phyloP scores from a whole-genome alignment of 768 basidiomycete species.

The Pisolithus orientalis region DNA sequence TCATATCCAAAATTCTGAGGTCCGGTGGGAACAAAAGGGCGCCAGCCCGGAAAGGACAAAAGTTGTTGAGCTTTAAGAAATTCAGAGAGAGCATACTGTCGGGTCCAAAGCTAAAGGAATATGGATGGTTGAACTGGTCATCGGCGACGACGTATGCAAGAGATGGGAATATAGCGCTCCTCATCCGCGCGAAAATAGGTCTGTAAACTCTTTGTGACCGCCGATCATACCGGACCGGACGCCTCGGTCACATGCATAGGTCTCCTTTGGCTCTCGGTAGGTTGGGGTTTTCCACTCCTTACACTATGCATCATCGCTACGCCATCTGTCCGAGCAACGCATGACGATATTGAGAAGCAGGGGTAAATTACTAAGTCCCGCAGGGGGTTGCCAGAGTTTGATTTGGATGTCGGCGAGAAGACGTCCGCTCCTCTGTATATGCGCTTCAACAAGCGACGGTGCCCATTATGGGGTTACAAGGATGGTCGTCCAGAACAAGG shows the following conservation, averaged over 20 bases:
- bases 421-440: background rate
- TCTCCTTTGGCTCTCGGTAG: too few relatives aligned
- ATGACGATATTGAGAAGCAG: background rate
- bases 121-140: background rate
- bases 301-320: too few relatives aligned
- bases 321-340: background rate
- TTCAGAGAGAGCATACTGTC: background rate
- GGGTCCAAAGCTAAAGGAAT: background rate
- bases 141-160: background rate
- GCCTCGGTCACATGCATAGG: too few relatives aligned
- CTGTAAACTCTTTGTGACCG: too few relatives aligned
- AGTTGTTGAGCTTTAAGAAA: background rate
- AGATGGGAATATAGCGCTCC: background rate
- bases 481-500: background rate
- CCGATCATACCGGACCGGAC: too few relatives aligned
- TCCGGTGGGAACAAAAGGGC: too few relatives aligned
- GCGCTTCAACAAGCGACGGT: background rate
- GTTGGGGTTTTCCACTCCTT: too few relatives aligned
- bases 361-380: background rate
- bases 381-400: background rate
- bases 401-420: background rate
- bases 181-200: background rate
- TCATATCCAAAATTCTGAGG: too few relatives aligned
- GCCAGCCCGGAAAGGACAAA: too few relatives aligned
- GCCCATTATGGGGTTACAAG: background rate